These are phyloP conservation scores for Meredithiella fracta DNA, from an alignment of 2,329 filamentous ascomycete species.

Conservation along the genomic window DNA sequence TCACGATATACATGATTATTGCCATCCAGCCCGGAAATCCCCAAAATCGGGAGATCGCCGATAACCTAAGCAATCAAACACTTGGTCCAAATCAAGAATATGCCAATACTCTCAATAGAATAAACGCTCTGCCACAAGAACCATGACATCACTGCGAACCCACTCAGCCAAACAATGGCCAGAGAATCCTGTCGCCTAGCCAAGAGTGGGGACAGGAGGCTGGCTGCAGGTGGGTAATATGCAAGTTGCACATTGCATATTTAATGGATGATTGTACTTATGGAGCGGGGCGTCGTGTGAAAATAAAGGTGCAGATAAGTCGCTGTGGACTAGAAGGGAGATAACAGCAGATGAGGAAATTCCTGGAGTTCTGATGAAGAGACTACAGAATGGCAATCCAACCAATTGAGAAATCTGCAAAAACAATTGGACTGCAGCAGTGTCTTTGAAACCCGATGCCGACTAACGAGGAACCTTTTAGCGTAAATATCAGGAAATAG, in stretches of 20 bases:
- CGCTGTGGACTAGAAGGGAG: neutral
- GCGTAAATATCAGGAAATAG: too few relatives aligned
- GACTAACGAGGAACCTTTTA: too few relatives aligned
- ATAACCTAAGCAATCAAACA: too few relatives aligned
- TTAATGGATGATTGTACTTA: neutral
- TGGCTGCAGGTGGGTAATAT: neutral
- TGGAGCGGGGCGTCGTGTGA: neutral
- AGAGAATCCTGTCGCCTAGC: constrained; percentile 1
- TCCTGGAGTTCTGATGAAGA: too few relatives aligned
- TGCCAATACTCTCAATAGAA: too few relatives aligned
- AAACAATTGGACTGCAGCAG: too few relatives aligned
- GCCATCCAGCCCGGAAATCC: neutral
- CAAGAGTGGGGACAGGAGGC: neutral
- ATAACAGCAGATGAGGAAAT: too few relatives aligned
- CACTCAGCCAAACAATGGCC: neutral
- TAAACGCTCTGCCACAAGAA: neutral
- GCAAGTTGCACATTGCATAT: neutral
- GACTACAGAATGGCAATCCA: too few relatives aligned
- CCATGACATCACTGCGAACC: neutral
- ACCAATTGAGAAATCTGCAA: too few relatives aligned
- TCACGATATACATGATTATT: too few relatives aligned
- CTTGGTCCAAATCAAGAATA: too few relatives aligned
- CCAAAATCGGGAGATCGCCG: neutral
- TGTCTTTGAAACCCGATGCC: too few relatives aligned
- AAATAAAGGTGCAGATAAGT: neutral